Conservation (phyloP, 495 filamentous ascomycete species). For the Darksidea phi region DNA sequence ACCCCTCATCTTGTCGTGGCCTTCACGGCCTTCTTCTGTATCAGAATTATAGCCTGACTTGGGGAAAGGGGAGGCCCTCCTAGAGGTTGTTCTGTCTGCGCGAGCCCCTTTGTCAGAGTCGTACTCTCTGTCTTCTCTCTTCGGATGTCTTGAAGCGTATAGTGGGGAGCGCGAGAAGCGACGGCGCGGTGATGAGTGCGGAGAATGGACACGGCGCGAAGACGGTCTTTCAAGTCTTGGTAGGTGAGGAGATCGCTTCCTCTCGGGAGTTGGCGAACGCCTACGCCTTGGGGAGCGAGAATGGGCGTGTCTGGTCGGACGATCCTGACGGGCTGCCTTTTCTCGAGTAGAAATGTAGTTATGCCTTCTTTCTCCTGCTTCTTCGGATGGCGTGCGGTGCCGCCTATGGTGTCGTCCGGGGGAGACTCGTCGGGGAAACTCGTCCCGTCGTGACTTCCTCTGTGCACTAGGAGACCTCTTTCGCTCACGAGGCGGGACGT, state of each 20-base stretch:
- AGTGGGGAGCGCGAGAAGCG: constrained; percentile 11
- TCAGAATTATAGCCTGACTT: constrained; percentile 25
- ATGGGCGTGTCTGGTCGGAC: constrained; percentile 11
- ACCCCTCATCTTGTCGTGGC: constrained; percentile 31
- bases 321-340: constrained; percentile 19
- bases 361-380: constrained; percentile 22
- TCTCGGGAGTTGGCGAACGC: constrained; percentile 19
- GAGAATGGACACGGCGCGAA: constrained; percentile 14
- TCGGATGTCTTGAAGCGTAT: neutral
- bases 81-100: constrained; percentile 20
- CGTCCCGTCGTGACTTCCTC: constrained; percentile 26
- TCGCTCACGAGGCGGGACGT: constrained; percentile 21
- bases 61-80: constrained; percentile 16
- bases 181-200: constrained; percentile 17
- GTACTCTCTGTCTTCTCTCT: constrained; percentile 22
- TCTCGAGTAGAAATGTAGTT: constrained; percentile 12
- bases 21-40: constrained; percentile 17
- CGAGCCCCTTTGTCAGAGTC: constrained; percentile 10
- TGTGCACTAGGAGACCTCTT: constrained; percentile 31
- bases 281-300: constrained; percentile 30
- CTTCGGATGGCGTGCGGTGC: constrained; percentile 26
- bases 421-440: constrained; percentile 31
- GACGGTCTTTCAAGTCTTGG: constrained; percentile 11
- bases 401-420: constrained; percentile 22
- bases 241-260: constrained; percentile 17